Percentiles rank a stretch among this genome's conserved stretches.
These are phyloP conservation scores for Achlya hypogyna DNA, from an alignment of 352 stramenopile genomes.

Conservation along the genomic window DNA sequence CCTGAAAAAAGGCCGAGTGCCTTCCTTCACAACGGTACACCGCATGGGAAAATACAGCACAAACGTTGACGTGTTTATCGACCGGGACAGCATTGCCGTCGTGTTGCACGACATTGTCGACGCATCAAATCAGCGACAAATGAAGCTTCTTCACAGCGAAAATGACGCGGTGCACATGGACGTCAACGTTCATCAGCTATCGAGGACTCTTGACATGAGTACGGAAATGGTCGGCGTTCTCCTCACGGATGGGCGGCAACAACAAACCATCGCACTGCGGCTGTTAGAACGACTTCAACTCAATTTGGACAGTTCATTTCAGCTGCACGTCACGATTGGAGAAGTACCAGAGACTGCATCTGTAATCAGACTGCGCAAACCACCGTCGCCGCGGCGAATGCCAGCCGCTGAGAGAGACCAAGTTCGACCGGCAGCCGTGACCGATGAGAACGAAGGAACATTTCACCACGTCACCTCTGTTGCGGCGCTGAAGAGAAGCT, in stretches of 20 bases:
- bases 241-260: neutral
- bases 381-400: neutral
- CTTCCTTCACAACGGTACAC: neutral
- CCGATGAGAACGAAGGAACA: neutral
- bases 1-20: neutral
- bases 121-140: neutral
- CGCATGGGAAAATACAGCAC: neutral
- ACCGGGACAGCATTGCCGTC: neutral
- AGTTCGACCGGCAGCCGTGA: neutral
- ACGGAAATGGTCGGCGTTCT: neutral
- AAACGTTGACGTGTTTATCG: neutral
- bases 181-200: neutral
- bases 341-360: neutral
- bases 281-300: neutral
- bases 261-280: neutral
- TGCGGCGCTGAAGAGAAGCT: too few relatives aligned
- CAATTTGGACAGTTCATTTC: neutral
- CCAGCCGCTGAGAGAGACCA: neutral
- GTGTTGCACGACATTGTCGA: slow-evolving; percentile 1
- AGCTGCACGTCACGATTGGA: neutral
- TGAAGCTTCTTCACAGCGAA: neutral
- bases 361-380: neutral
- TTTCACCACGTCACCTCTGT: too few relatives aligned
- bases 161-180: neutral
- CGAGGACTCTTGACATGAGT: neutral